Conservation (phyloP, 176 grass and related monocot genomes). For the Raddia distichophylla region DNA sequence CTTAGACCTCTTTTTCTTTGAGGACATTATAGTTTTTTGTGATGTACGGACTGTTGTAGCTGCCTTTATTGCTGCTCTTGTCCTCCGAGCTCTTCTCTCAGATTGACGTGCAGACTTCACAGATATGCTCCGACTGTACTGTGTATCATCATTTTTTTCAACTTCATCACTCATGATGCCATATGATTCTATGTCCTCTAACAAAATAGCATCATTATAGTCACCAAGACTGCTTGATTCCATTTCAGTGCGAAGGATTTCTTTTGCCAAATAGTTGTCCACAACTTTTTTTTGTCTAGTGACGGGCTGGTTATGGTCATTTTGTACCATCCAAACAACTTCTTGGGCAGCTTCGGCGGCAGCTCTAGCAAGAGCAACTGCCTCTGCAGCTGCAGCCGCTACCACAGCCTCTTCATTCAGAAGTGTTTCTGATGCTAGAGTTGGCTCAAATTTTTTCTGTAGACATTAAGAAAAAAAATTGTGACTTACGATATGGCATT, state of each 20-base stretch:
- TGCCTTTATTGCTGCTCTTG: slow-evolving; percentile 54
- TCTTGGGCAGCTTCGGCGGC: slow-evolving; percentile 56
- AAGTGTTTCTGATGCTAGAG: slow-evolving; percentile 47
- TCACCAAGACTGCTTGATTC: slow-evolving; percentile 18
- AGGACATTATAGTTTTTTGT: slow-evolving; percentile 31
- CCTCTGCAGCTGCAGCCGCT: slow-evolving; percentile 55
- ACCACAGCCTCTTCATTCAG: slow-evolving; percentile 54
- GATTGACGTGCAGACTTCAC: slow-evolving; percentile 62
- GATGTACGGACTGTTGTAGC: neutral
- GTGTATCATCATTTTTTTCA: slow-evolving; percentile 27
- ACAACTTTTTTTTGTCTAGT: slow-evolving; percentile 26
- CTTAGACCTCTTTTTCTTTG: slow-evolving; percentile 53
- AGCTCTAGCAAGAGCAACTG: slow-evolving; percentile 66
- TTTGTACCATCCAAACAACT: slow-evolving; percentile 44
- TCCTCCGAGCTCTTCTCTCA: slow-evolving; percentile 60
- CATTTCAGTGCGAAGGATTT: slow-evolving; percentile 50
- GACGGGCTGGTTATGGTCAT: slow-evolving; percentile 11
- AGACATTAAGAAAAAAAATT: slow-evolving; percentile 21
- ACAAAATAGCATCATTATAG: slow-evolving; percentile 29
- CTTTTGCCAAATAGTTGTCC: slow-evolving; percentile 40
- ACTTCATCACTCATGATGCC: slow-evolving; percentile 26
- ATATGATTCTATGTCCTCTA: slow-evolving; percentile 26
- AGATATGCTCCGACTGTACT: slow-evolving; percentile 39
- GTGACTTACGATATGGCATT: neutral
- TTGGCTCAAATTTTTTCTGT: slow-evolving; percentile 48